Evolutionary conservation across 768 basidiomycete genomes (phyloP).

Genomic region (Trametes cinnabarina): DNA sequence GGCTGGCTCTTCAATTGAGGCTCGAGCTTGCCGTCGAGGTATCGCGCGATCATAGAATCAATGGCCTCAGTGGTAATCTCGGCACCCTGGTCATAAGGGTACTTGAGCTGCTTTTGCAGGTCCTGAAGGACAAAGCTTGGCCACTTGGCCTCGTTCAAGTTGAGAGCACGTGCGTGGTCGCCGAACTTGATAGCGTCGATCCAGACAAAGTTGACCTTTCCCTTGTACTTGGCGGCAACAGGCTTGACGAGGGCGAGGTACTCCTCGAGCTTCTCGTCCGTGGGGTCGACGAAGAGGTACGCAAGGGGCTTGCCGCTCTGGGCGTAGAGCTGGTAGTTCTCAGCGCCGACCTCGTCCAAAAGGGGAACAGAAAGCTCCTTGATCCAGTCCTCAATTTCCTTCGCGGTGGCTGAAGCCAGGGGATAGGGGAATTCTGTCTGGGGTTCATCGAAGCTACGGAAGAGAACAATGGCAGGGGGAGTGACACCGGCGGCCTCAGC

Average conservation of each 20-base stretch:
- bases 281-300: conserved; percentile 91
- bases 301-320: conserved; percentile 82
- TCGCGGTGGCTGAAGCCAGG: conserved; percentile 47
- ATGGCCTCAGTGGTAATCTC: conserved; percentile 57
- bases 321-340: conserved; percentile 89
- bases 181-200: conserved; percentile 94
- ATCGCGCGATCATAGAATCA: conserved; percentile 60
- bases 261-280: conserved; percentile 58
- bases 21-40: conserved; percentile 66
- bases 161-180: conserved; percentile 94
- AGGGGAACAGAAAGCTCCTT: conserved; percentile 82
- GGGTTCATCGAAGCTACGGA: conserved; percentile 91
- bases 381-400: conserved; percentile 76
- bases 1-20: conserved; percentile 90
- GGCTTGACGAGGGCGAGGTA: conserved; percentile 69
- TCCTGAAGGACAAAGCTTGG: conserved; percentile 94
- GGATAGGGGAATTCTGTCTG: conserved; percentile 65
- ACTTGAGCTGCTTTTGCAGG: conserved; percentile 81
- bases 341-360: conserved; percentile 88
- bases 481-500: conserved; percentile 70
- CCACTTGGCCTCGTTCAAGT: conserved; percentile 83
- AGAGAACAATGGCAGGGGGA: conserved; percentile 85
- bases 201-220: conserved; percentile 95
- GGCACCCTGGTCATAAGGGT: conserved; percentile 72
- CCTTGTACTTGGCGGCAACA: conserved; percentile 77